Evolutionary conservation across 2,329 filamentous ascomycete species (phyloP).

Genomic region (Neofusicoccum laricinum): DNA sequence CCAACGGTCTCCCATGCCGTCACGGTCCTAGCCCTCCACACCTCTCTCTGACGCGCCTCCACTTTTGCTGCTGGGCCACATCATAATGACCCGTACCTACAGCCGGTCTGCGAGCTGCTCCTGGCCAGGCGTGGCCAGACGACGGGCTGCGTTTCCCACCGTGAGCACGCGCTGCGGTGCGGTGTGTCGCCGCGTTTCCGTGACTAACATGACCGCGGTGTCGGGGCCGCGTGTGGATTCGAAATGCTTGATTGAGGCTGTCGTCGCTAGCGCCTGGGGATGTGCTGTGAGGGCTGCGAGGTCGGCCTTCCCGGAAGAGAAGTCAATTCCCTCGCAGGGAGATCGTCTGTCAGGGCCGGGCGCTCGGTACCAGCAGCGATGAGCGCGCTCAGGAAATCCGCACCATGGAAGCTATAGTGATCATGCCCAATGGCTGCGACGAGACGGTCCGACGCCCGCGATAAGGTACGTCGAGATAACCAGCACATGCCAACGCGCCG

Average conservation of each 20-base stretch:
- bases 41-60: conserved; percentile 23
- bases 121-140: background rate
- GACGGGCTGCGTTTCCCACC: background rate
- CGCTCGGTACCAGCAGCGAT: background rate
- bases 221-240: background rate
- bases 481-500: conserved; percentile 13
- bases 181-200: conserved; percentile 9
- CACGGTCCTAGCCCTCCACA: conserved; percentile 27
- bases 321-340: conserved; percentile 16
- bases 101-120: background rate
- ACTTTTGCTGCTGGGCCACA: conserved; percentile 23
- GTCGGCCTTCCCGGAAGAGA: conserved; percentile 18
- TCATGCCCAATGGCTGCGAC: conserved; percentile 13
- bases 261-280: conserved; percentile 8
- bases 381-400: conserved; percentile 14
- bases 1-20: conserved; percentile 14
- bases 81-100: conserved; percentile 8
- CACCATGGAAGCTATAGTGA: conserved; percentile 14
- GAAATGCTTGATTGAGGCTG: conserved; percentile 11
- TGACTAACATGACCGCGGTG: conserved; percentile 12
- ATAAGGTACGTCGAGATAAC: conserved; percentile 15
- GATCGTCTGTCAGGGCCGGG: conserved; percentile 8
- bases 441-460: conserved; percentile 14
- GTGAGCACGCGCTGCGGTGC: conserved; percentile 6
- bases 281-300: conserved; percentile 10